Evolutionary conservation across 306 rosid species (phyloP), one percentile per base, ranked within the genome.

Genomic region (Gynostemma pentaphyllum): DNA sequence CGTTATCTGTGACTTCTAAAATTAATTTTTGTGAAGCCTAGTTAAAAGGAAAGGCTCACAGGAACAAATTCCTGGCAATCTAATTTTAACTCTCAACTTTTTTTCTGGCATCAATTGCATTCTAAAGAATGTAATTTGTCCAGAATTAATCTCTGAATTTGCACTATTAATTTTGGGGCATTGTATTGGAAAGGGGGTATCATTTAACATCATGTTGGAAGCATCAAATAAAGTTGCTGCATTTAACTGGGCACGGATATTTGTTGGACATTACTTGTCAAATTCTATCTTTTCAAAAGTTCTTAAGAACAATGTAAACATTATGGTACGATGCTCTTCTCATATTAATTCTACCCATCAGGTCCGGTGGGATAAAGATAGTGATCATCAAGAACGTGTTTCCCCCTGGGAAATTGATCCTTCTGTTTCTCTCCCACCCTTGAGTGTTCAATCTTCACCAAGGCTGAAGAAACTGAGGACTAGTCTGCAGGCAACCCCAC

Each of bases 401-500:
- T 91, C 95, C 44, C 83, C 89, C 1, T 91, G 98, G 98, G 98
- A 91, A 80, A 81, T 91, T 39, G 98, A 91, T 75, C 79, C 83
- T 79, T 88, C 85, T 42, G 89, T 72, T 42, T 83, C 96, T 76
- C 87, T 85, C 68, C 89, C 92, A 26, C 89, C 92, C 14, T 69
- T 91, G 82, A 85, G 81, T 83, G 80, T 87, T 69, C 98, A 91
- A 78, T 83, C 92, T 59, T 88, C 98, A 15, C 95, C 96, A 34
- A 86, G 92, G 76, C 74, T 91, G 76, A 91, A 91, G 84, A 91
- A 83, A 78, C 79, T 81, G 89, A 83, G 96, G 86, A 79, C 88
- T 45, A 75, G 85, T 85, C 85, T 80, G 72, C 95, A 74, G 74
- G 74, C 72, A 45, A 71, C 75, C 65, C 67, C 86, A 45, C 77